Conservation (phyloP, 371 early-diverging fungal species). For the Zychaea mexicana region DNA sequence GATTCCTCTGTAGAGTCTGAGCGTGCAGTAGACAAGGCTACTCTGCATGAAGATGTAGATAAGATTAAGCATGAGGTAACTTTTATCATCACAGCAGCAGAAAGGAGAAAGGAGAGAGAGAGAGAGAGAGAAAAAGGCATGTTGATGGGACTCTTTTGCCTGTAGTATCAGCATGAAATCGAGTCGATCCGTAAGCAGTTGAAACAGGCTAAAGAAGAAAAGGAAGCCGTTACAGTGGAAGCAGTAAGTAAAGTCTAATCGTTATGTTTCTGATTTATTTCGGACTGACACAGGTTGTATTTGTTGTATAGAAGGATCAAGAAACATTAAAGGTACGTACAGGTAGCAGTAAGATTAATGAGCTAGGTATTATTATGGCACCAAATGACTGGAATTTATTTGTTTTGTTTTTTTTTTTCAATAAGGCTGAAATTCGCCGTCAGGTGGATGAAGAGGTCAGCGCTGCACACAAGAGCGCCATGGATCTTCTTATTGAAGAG, state of each 20-base stretch:
- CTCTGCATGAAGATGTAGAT: neutral
- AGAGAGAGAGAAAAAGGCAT: neutral
- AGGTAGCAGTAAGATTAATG: too few relatives aligned
- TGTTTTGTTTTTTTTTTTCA: neutral
- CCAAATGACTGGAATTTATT: neutral
- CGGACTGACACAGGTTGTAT: neutral
- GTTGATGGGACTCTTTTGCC: neutral
- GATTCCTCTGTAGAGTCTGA: slow-evolving; percentile 21
- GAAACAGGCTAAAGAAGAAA: slow-evolving; percentile 8
- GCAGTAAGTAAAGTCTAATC: neutral
- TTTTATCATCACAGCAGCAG: neutral
- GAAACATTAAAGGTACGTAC: neutral
- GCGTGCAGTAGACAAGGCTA: slow-evolving; percentile 7
- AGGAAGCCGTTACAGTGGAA: neutral
- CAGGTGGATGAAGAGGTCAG: slow-evolving; percentile 9
- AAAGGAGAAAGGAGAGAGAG: neutral
- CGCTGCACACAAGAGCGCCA: neutral
- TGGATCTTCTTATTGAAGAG: slow-evolving; percentile 14
- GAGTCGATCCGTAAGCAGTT: neutral
- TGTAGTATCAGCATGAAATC: slow-evolving; percentile 10
- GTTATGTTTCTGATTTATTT: too few relatives aligned
- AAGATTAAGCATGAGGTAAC: slow-evolving; percentile 2
- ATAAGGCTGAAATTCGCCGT: slow-evolving; percentile 15
- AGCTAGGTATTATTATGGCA: too few relatives aligned
- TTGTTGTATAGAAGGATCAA: slow-evolving; percentile 2